Evolutionary conservation across 2,329 filamentous ascomycete species (phyloP).

Genomic region (Clonostachys byssicola): DNA sequence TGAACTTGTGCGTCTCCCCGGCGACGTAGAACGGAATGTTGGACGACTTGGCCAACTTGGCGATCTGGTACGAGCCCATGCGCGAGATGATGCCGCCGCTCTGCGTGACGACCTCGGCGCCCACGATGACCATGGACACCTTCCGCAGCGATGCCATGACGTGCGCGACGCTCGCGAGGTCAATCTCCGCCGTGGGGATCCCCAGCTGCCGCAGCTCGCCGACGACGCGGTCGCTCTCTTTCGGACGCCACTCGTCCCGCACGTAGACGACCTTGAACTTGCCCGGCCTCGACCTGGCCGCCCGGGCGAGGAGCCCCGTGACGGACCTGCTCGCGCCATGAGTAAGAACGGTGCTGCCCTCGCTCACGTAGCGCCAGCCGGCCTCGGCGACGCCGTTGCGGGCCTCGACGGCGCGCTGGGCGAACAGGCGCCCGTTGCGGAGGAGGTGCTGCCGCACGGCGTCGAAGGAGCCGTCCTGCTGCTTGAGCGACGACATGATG

Average conservation of each 20-base stretch:
- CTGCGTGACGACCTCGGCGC: slow-evolving; percentile 84
- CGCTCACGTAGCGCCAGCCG: slow-evolving; percentile 72
- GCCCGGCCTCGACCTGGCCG: slow-evolving; percentile 48
- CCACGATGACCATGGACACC: slow-evolving; percentile 65
- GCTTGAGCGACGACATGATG: slow-evolving; percentile 70
- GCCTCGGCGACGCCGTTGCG: slow-evolving; percentile 78
- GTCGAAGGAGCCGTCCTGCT: slow-evolving; percentile 61
- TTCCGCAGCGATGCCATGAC: slow-evolving; percentile 51
- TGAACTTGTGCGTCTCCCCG: slow-evolving; percentile 95
- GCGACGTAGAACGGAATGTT: slow-evolving; percentile 85
- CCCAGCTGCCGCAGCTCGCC: slow-evolving; percentile 65
- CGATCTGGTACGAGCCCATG: slow-evolving; percentile 83
- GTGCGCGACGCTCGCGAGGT: slow-evolving; percentile 68
- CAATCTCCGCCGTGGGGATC: slow-evolving; percentile 68
- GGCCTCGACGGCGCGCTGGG: slow-evolving; percentile 78
- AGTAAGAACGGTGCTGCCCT: slow-evolving; percentile 80
- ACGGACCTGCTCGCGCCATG: slow-evolving; percentile 87
- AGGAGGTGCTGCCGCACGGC: slow-evolving; percentile 79
- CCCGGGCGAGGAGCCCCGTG: slow-evolving; percentile 68
- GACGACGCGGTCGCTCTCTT: slow-evolving; percentile 70
- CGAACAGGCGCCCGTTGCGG: slow-evolving; percentile 82
- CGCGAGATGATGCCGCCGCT: slow-evolving; percentile 90
- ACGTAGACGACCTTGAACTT: slow-evolving; percentile 86
- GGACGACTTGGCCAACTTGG: slow-evolving; percentile 65
- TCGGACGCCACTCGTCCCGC: slow-evolving; percentile 45